These are phyloP conservation scores for Nadsonia commutata DNA, from an alignment of 1,139 yeast species.

Conservation along the genomic window DNA sequence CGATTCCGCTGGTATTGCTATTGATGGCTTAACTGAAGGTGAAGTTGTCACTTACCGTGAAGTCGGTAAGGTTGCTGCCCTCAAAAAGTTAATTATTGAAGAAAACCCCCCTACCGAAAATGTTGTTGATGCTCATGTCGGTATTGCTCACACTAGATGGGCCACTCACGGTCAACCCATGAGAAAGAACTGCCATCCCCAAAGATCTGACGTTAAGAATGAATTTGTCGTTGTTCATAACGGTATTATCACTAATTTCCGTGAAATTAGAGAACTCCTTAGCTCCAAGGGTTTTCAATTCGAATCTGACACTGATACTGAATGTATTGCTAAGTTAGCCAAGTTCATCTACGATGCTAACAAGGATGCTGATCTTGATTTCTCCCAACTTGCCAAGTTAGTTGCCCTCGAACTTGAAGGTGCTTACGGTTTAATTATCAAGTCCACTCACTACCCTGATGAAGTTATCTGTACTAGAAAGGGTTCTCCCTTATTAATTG, in stretches of 20 bases:
- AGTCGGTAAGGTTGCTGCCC: constrained; percentile 80
- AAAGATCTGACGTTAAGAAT: constrained; percentile 65
- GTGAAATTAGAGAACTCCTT: constrained; percentile 75
- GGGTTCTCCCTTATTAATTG: constrained; percentile 94
- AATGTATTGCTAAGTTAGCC: constrained; percentile 90
- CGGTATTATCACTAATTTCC: constrained; percentile 93
- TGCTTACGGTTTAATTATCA: constrained; percentile 89
- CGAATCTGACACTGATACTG: constrained; percentile 94
- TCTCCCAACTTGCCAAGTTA: constrained; percentile 83
- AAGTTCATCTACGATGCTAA: constrained; percentile 81
- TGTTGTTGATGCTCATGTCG: constrained; percentile 74
- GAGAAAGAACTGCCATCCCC: constrained; percentile 86
- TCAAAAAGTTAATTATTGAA: constrained; percentile 50
- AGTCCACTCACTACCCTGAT: constrained; percentile 83
- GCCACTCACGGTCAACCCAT: constrained; percentile 97
- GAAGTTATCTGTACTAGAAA: constrained; percentile 96
- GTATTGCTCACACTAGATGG: constrained; percentile 99
- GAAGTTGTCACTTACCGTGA: constrained; percentile 59
- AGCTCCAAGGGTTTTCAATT: constrained; percentile 66
- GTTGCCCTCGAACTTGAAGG: constrained; percentile 92
- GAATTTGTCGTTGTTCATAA: constrained; percentile 93
- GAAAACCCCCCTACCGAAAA: constrained; percentile 38
- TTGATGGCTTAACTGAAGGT: constrained; percentile 56
- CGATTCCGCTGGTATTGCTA: constrained; percentile 92
- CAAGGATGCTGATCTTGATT: constrained; percentile 61